phyloP scores from a whole-genome alignment of 257 asterid genomes.

The Catharanthus roseus region DNA sequence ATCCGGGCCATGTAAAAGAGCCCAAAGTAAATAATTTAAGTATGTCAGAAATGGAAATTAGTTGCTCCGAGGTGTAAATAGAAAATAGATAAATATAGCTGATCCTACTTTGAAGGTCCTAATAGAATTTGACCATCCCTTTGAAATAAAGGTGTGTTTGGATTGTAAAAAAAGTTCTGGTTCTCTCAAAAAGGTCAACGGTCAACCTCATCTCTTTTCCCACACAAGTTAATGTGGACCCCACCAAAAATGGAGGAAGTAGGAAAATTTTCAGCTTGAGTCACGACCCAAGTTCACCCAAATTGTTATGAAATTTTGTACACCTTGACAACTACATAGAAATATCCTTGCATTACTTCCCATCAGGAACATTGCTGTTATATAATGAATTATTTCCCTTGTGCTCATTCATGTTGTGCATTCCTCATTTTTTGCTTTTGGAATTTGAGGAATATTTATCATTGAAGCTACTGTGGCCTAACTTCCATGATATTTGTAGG shows the following conservation, averaged over 20 bases:
- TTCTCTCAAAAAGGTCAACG: too few species aligned
- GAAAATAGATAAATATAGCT: neutral
- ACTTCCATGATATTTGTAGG: conserved; percentile 30
- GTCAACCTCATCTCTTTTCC: too few species aligned
- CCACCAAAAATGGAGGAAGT: too few species aligned
- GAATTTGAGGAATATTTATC: neutral
- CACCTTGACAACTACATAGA: neutral
- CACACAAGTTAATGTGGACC: too few species aligned
- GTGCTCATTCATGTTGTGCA: neutral
- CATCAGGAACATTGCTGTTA: neutral
- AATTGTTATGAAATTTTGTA: neutral
- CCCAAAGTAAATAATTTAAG: neutral
- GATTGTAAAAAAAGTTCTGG: too few species aligned
- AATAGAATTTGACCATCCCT: neutral
- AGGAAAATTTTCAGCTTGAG: too few species aligned
- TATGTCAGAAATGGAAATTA: neutral
- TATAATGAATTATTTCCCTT: neutral
- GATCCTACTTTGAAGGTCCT: neutral
- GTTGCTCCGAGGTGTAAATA: neutral
- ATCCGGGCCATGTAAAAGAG: neutral
- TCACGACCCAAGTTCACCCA: too few species aligned
- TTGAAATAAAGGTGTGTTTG: neutral
- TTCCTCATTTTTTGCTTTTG: neutral
- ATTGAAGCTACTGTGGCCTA: neutral
- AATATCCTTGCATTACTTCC: neutral